Base-by-base conservation (phyloP, 805 yeast species). In the Ogataea dorogensis region DNA sequence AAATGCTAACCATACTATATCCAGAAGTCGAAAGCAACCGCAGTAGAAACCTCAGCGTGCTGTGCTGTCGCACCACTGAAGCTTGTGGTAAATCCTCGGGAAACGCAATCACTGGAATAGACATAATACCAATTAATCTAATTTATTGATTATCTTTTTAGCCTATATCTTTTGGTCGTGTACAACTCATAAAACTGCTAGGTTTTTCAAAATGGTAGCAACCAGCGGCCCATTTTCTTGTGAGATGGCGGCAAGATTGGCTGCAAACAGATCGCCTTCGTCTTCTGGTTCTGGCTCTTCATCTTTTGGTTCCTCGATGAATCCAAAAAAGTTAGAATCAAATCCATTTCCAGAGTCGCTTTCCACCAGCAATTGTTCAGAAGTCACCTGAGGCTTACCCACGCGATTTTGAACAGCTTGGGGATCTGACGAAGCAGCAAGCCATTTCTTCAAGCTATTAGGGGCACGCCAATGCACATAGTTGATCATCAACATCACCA, bases 21-120 rank as follows among this genome's bases (percentile, higher is more conserved):
- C 70, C 70, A 5, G 72, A 64, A 11, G 51, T 47, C 37, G 66
- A 57, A 0, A 69, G 51, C 5, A 68, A 44, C 14, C 47, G 45
- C 10, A 53, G 42, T 18, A 63, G 37, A 39, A 44, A 60, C 9
- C 53, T 38, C 18, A 63, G 28, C 3, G 65, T 55, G 18, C 56
- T 46, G 24, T 58, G 59, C 32, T 45, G 51, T 14, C 47, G 15
- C 35, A 18, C 4, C 5, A 36, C 16, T 4, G 53, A 31, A 13
- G 23, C 13, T 5, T 17, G 18, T 7, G 26, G 20, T 3, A 48
- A 13, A 24, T 56, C 52, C 36, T 63, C 68, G 0, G 68, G 68
- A 24, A 63, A 62, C 7, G 66, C 47, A 5, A 60, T 51, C 3
- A 49, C 48, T 3, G 60, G 56, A 17, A 35, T 24, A 28, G 33